Conservation (phyloP, 768 basidiomycete species). For the Auriculariales sp. region DNA sequence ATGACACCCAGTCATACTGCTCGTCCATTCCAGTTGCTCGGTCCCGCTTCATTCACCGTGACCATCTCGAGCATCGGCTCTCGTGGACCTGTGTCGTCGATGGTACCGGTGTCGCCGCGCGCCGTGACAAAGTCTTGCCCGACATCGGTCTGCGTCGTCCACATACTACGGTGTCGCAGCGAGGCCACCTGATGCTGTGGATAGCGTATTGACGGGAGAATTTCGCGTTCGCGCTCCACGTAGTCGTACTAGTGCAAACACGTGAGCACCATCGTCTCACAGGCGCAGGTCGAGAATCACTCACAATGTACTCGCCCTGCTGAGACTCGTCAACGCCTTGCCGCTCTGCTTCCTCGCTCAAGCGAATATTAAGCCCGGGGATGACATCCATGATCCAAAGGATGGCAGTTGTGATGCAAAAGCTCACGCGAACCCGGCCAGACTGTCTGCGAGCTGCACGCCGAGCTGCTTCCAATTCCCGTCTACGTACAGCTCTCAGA, state of each 20-base stretch:
- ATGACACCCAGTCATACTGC: too few relatives aligned
- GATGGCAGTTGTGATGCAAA: conserved; percentile 39
- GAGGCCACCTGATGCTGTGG: too few relatives aligned
- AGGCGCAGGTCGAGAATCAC: neutral
- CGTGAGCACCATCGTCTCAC: too few relatives aligned
- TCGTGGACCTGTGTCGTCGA: too few relatives aligned
- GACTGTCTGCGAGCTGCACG: conserved; percentile 68
- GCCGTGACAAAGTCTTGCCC: too few relatives aligned
- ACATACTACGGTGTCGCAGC: too few relatives aligned
- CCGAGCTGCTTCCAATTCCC: conserved; percentile 53
- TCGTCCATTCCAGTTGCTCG: too few relatives aligned
- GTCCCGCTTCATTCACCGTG: too few relatives aligned
- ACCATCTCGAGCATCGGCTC: too few relatives aligned
- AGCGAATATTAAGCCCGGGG: conserved; percentile 42
- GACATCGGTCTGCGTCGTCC: too few relatives aligned
- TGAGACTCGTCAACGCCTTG: conserved; percentile 61
- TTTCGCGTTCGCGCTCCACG: neutral
- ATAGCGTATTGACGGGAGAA: too few relatives aligned
- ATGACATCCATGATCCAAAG: conserved; percentile 28
- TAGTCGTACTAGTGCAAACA: neutral
- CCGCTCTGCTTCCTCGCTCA: conserved; percentile 39
- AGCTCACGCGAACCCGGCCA: conserved; percentile 49
- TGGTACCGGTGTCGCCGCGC: too few relatives aligned
- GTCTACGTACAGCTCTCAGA: neutral
- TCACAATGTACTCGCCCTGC: conserved; percentile 48